Conservation (phyloP, 2,329 filamentous ascomycete genomes). For the Nannizzia gypsea region DNA sequence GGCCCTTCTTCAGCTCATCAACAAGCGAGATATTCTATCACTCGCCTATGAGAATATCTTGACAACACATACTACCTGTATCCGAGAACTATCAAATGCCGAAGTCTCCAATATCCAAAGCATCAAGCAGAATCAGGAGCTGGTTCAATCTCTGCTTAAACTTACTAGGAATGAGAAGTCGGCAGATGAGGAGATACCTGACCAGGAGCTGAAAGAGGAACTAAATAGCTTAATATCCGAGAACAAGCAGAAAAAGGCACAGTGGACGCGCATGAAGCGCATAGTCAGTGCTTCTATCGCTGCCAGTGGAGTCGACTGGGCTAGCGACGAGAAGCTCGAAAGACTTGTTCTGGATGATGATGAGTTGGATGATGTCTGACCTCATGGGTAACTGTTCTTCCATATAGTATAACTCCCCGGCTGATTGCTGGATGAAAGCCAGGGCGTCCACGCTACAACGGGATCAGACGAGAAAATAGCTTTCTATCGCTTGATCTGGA, state of each 20-base stretch:
- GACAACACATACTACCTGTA: slow-evolving; percentile 40
- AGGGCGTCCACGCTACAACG: too few species aligned
- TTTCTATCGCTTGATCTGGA: too few species aligned
- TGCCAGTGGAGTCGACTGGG: slow-evolving; percentile 76
- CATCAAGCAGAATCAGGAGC: slow-evolving; percentile 49
- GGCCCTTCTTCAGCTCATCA: slow-evolving; percentile 54
- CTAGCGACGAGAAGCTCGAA: slow-evolving; percentile 52
- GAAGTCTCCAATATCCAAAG: slow-evolving; percentile 48
- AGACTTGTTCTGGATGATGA: slow-evolving; percentile 56
- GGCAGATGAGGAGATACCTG: slow-evolving; percentile 41
- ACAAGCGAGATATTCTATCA: slow-evolving; percentile 56
- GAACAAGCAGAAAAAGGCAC: slow-evolving; percentile 50
- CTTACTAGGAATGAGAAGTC: slow-evolving; percentile 48
- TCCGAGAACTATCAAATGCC: slow-evolving; percentile 43
- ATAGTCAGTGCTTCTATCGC: slow-evolving; percentile 67
- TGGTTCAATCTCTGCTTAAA: slow-evolving; percentile 51
- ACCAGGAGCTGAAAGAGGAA: slow-evolving; percentile 43
- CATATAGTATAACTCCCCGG: background rate
- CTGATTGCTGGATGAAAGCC: too few species aligned
- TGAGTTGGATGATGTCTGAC: slow-evolving; percentile 14
- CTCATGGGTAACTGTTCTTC: background rate
- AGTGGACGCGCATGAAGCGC: slow-evolving; percentile 65
- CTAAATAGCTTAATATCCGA: slow-evolving; percentile 48
- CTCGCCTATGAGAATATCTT: slow-evolving; percentile 51
- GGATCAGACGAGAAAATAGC: too few species aligned